These are phyloP conservation scores for Peniophora sp. DNA, from an alignment of 1,284 basidiomycete genomes.

Conservation along the genomic window DNA sequence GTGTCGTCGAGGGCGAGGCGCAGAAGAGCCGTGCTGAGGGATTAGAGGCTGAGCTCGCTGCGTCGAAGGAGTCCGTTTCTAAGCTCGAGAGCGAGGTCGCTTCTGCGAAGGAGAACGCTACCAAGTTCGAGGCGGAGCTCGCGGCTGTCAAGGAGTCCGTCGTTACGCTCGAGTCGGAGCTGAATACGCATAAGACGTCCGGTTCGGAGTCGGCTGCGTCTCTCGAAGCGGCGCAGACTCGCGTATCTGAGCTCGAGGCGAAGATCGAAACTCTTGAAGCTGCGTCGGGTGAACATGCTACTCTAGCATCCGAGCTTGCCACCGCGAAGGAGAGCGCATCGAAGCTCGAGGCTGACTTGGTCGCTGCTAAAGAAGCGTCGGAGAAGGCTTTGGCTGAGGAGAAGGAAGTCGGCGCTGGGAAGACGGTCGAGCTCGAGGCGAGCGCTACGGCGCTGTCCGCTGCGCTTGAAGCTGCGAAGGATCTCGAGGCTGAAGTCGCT, in stretches of 20 bases:
- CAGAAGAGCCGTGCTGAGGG: neutral
- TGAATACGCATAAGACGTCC: neutral
- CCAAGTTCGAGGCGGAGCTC: neutral
- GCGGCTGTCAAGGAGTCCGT: neutral
- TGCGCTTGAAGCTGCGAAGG: neutral
- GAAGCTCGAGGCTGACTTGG: neutral
- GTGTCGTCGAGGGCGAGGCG: neutral
- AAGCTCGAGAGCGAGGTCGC: neutral
- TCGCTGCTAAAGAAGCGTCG: neutral
- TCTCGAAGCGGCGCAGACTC: neutral
- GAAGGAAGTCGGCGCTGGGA: no score
- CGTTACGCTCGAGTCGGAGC: neutral
- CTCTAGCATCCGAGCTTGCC: neutral
- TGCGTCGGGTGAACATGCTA: neutral
- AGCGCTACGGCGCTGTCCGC: neutral
- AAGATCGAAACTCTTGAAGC: neutral
- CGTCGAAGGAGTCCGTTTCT: neutral
- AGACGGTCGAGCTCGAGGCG: neutral
- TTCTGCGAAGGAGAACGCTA: neutral
- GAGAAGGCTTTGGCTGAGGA: neutral
- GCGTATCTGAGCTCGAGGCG: neutral
- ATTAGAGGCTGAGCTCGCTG: neutral
- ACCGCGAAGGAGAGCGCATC: neutral
- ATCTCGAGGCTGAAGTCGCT: neutral
- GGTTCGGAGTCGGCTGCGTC: neutral